These are phyloP conservation scores for Barnettozyma hawaiiensis DNA, from an alignment of 1,139 yeast genomes.

Conservation along the genomic window DNA sequence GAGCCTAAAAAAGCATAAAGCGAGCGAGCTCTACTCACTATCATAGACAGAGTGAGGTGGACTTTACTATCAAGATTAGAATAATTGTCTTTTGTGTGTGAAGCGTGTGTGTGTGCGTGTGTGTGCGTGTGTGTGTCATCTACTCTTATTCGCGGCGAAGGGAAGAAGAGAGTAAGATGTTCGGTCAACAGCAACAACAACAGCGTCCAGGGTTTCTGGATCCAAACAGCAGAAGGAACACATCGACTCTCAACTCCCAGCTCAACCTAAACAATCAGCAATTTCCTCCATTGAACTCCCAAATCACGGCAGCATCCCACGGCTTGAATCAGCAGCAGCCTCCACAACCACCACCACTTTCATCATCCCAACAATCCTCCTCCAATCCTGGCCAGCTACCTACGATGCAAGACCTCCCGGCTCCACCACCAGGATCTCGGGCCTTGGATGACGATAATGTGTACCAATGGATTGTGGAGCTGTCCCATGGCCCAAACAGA, in stretches of 20 bases:
- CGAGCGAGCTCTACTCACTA: neutral
- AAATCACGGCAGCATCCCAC: slow-evolving; percentile 6
- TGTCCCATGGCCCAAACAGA: slow-evolving; percentile 83
- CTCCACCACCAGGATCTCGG: slow-evolving; percentile 29
- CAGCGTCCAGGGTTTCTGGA: slow-evolving; percentile 23
- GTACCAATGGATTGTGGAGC: slow-evolving; percentile 83
- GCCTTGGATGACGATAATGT: slow-evolving; percentile 84
- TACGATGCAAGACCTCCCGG: slow-evolving; percentile 10
- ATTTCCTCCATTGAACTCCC: slow-evolving; percentile 16
- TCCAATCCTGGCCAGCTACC: slow-evolving; percentile 12
- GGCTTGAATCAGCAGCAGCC: slow-evolving; percentile 10
- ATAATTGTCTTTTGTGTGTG: neutral
- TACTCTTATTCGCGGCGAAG: neutral
- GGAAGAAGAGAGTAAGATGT: slow-evolving; percentile 4
- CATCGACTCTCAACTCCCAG: slow-evolving; percentile 9
- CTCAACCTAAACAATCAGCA: slow-evolving; percentile 13
- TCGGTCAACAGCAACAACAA: slow-evolving; percentile 7
- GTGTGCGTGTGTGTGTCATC: no score
- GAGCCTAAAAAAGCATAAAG: no score
- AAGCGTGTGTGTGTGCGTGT: no score
- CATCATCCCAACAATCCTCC: slow-evolving; percentile 7
- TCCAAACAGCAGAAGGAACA: slow-evolving; percentile 10
- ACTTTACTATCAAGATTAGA: neutral
- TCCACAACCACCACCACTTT: slow-evolving; percentile 18
- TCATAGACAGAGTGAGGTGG: neutral